A percentile compares a stretch with the other conserved stretches of the same genome.
Evolutionary conservation across 2,329 filamentous ascomycete species (phyloP).

Genomic region (Trichophyton benhamiae): DNA sequence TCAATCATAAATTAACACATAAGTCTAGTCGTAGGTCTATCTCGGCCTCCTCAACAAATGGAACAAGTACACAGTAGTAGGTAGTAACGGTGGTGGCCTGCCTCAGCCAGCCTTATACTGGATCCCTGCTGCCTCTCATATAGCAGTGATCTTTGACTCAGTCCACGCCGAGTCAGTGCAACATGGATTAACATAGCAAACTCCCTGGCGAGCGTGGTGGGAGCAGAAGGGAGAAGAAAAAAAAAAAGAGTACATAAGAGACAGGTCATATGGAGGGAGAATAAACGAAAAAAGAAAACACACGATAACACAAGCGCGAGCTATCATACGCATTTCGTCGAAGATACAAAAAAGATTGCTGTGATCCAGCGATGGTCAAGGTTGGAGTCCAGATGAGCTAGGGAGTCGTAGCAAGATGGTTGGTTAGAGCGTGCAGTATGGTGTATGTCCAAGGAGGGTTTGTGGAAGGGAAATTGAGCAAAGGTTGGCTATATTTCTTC

Average conservation of each 20-base stretch:
- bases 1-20: neutral
- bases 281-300: neutral
- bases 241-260: neutral
- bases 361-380: neutral
- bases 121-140: neutral
- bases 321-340: neutral
- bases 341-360: neutral
- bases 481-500: conserved; percentile 31
- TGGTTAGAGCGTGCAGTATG: neutral
- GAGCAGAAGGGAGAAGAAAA: neutral
- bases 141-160: neutral
- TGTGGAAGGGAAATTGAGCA: neutral
- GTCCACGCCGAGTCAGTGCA: neutral
- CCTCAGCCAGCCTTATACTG: neutral
- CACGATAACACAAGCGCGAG: neutral
- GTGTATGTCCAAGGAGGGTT: neutral
- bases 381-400: neutral
- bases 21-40: conserved; percentile 2
- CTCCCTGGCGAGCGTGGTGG: neutral
- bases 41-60: neutral
- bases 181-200: neutral
- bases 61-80: no score
- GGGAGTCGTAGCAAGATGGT: neutral
- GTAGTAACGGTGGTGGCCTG: no score
- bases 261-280: neutral